Evolutionary conservation across 78 protist genomes (phyloP), one percentile per base, ranked within the genome.

Genomic region (Dictyostelium intermedium): DNA sequence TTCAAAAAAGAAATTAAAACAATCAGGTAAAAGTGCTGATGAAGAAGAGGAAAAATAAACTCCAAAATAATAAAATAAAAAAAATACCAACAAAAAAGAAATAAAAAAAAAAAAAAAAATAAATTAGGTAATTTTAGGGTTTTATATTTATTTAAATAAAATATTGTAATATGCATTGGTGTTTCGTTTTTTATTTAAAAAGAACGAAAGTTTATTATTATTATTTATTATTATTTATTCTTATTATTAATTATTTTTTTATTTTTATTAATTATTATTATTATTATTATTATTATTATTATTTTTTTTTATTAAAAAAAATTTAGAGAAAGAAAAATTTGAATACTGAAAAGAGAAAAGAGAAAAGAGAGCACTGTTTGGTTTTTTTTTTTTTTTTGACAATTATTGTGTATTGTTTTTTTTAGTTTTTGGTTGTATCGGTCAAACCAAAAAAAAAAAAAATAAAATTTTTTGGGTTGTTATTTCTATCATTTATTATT

Each of bases 1-100:
- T 85, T 23, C 92, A 91, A 77, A 53, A 93, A 41, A 87, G 97
- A 53, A 92, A 80, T 72, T 70, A 69, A 83, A 85, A 83, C 86
- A 83, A 53, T 34, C 79, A 34, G 45, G 23, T 25, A 27, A 27
- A 13, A 66, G n/a, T 27, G 20, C 32, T 27, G 70, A 79, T 14
- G 85, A 50, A 53, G 63, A 80, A 80, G 39, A 79, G 32, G 84
- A 80, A 4, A 50, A 50, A 80, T 47, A 80, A 80, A 66, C 3
- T 39, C 43, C 89, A 66, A 66, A n/a, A 56, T 5, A 56, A 56
- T 20, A 5, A 20, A 20, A 56, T 20, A 77, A 7, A 56, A 56
- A 56, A 56, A 16, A 18, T 11, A 47, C 7, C 7, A 39, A 39
- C 2, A 39, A 4, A 39, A 39, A 77, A 50, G 69, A 50, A 80